Evolutionary conservation across 441 rosid species (phyloP), one percentile per base, ranked within the genome.

Genomic region (Pelargonium australe): DNA sequence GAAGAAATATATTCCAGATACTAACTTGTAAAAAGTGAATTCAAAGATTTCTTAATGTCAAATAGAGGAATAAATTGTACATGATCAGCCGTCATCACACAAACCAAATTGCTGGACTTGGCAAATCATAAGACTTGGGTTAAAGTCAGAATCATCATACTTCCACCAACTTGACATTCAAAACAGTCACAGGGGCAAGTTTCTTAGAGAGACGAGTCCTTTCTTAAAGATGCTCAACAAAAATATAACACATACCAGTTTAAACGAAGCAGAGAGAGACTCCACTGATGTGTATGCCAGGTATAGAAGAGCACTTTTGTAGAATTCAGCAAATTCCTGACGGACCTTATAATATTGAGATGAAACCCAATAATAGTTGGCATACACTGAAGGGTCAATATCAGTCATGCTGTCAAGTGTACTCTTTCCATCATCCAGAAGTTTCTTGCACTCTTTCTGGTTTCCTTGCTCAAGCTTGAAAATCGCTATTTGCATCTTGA

Each of bases 301-400:
- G 80, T 95, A 95, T 25, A 95, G 94, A 78, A 95, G 97, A 68
- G 99, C 96, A 76, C 81, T 86, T 69, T 83, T 90, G 72, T 95
- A 95, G 76, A 90, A 95, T 72, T 90, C 96, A 3, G 99, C 89
- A 80, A 92, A 95, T 67, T 95, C 99, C 75, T 90, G 92, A 47
- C 84, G 85, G 65, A 67, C 78, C 63, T 95, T 95, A 75, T 89
- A 85, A 73, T 76, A 91, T 73, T 91, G 97, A 69, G 94, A 91
- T 62, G 99, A 86, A 68, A 95, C 90, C 97, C 99, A 95, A 75
- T 81, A 90, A 69, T 84, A 90, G 84, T 80, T 91, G 44, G 97
- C 94, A 76, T 95, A 85, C 2, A 95, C 99, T n/a, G 99, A 88
- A 10, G 99, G 98, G 84, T 95, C 99, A 31, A 95, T 95, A 71